These are phyloP conservation scores for Pseudozyma flocculosa DNA, from an alignment of 1,284 basidiomycete genomes.

Conservation along the genomic window DNA sequence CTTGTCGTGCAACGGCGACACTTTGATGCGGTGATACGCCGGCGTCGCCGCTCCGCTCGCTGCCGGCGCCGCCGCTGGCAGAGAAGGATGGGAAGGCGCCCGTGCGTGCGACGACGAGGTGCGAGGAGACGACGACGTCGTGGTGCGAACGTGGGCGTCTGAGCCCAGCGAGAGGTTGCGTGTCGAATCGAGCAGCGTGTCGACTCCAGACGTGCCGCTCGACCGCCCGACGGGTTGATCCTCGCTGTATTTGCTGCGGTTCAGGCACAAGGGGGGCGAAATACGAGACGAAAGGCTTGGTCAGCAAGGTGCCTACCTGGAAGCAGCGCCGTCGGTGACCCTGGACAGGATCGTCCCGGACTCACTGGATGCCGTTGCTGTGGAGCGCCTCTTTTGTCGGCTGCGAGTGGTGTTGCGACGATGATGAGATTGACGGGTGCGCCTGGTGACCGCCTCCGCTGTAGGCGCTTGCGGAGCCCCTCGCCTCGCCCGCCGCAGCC, in stretches of 20 bases:
- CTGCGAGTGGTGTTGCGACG: slow-evolving; percentile 2
- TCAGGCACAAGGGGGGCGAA: too few relatives aligned
- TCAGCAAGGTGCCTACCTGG: too few relatives aligned
- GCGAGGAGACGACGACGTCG: slow-evolving; percentile 24
- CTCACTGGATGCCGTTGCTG: slow-evolving; percentile 10
- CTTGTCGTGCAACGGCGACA: slow-evolving; percentile 78
- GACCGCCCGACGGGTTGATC: slow-evolving; percentile 27
- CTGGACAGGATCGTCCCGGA: too few relatives aligned
- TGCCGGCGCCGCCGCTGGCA: slow-evolving; percentile 24
- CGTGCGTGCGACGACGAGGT: slow-evolving; percentile 11
- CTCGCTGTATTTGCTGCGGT: slow-evolving; percentile 23
- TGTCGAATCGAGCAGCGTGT: slow-evolving; percentile 21
- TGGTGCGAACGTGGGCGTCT: slow-evolving; percentile 21
- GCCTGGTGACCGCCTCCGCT: too few relatives aligned
- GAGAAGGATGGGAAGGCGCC: too few relatives aligned
- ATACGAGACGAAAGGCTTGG: too few relatives aligned
- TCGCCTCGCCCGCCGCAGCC: too few relatives aligned
- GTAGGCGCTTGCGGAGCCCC: too few relatives aligned
- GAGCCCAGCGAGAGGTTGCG: slow-evolving; percentile 20
- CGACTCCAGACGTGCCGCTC: slow-evolving; percentile 15
- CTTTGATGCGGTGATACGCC: slow-evolving; percentile 83
- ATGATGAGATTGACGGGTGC: too few relatives aligned
- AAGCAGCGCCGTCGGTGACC: too few relatives aligned
- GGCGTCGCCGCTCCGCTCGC: slow-evolving; percentile 24
- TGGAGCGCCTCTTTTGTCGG: slow-evolving; percentile 5